Evolutionary conservation across 192 early-diverging fungal genomes (phyloP), one percentile per base, ranked within the genome.

Genomic region (Cladochytrium replicatum): DNA sequence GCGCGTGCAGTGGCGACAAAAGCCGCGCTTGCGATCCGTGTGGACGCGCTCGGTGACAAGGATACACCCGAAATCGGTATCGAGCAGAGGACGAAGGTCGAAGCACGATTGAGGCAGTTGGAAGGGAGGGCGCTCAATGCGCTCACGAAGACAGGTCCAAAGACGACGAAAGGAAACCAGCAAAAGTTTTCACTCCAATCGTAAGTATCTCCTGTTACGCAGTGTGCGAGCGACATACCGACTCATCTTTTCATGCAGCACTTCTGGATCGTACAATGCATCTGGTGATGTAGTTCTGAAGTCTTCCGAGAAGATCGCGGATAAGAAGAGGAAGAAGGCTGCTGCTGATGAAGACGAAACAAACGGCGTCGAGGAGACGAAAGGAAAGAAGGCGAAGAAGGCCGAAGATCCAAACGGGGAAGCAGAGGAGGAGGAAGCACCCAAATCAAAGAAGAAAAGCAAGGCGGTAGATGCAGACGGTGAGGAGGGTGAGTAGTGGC

Each of bases 1-100:
- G 95, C 95, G 4, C 85, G 95, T 50, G 75, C 86, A 48, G 76
- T 93, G 25, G 89, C 91, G 15, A 86, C 92, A 44, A 98, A 98
- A 76, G 73, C 89, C 27, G 80, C 92, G 11, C 77, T 96, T 29
- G 71, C 88, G 23, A 73, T 91, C 49, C 83, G 95, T 60, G 84
- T 88, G 30, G 95, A 98, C 72, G 92, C 95, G 11, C 72, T 98
- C 22, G 83, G 84, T 55, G 88, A 92, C 5, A 72, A 74, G 19
- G 74, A 82, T 28, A 54, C 63, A 24, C 66, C 71, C 21, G 88
- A 91, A 49, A 54, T 97, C 29, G 93, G 93, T 50, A 78, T 91
- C 43, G 84, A 85, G 63, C 69, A 75, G 66, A 83, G 91, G 25
- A 80, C 81, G 54, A 88, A 90, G 80, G 68, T 93, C 44, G 93